Base-by-base conservation (phyloP, 2,329 filamentous ascomycete species). In the Tolypocladium ophioglossoides region DNA sequence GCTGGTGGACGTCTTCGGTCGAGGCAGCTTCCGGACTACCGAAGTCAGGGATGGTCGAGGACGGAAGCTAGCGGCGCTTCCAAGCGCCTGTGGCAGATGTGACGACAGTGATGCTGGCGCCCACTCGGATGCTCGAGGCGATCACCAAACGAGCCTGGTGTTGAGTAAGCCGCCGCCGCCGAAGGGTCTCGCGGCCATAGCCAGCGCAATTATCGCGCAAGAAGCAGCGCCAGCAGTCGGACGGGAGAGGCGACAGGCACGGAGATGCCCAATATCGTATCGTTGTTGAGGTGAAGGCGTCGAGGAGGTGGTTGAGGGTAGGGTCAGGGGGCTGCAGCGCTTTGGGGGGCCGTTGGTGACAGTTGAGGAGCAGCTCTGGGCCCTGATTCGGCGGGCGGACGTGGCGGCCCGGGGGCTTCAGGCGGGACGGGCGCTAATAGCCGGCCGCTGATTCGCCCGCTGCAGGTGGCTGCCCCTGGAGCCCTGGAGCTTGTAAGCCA, bases 361-460 rank as follows among this genome's bases (percentile, higher is more conserved):
- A 48, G 49, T 47, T 16, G 40, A 10, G 18, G 41, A 4, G n/a
- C 32, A 41, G 30, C 27, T 56, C 54, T 55, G 55, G 20, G 27
- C 39, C 41, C 38, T 59, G 61, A 59, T 59, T 58, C 52, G 56
- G 52, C 40, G 44, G 50, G 44, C 47, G 53, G 48, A n/a, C 39
- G 46, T 50, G 35, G 46, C 32, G 32, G 54, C 52, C 39, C 40
- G 41, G 51, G 27, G 51, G 41, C 50, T 34, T 50, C 51, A 24
- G 51, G 54, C 53, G 40, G 51, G 50, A 53, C 55, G 55, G 60
- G 61, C 61, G 60, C 56, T 54, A 62, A 60, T 37, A 34, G 34
- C 6, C 16, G 37, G 30, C 51, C 38, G 44, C 39, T 62, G 57
- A 63, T 63, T 63, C 55, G 61, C 50, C 32, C n/a, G 8, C 7